Evolutionary conservation across 306 rosid genomes (phyloP).

Genomic region (Rubus idaeus): DNA sequence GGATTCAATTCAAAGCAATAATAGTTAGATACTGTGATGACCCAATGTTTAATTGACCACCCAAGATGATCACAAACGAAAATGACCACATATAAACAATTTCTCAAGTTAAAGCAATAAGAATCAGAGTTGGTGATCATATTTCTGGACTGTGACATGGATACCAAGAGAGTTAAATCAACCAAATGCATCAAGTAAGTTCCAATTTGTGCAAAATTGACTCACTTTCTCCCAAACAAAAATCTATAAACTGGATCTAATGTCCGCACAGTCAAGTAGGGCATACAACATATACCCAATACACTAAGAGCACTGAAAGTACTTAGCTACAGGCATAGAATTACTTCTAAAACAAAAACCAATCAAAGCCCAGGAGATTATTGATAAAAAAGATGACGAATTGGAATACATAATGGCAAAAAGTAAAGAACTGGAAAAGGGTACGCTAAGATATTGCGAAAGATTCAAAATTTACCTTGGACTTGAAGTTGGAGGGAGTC

Average conservation of each 20-base stretch:
- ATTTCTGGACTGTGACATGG: not conserved
- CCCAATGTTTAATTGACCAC: not conserved
- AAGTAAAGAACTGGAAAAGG: slow-evolving; percentile 15
- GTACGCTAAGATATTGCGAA: not conserved
- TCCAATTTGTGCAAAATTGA: not conserved
- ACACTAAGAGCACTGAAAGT: not conserved
- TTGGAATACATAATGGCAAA: not conserved
- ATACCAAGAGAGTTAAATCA: not conserved
- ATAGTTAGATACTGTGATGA: slow-evolving; percentile 13
- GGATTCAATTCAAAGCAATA: slow-evolving; percentile 5
- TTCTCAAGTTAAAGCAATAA: not conserved
- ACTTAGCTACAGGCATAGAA: too few relatives aligned
- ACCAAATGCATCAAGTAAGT: not conserved
- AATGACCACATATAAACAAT: not conserved
- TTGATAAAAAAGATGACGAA: slow-evolving; percentile 19
- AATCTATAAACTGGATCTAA: not conserved
- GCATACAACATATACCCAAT: not conserved
- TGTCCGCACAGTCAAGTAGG: not conserved
- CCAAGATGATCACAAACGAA: not conserved
- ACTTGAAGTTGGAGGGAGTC: slow-evolving; percentile 88
- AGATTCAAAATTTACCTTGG: slow-evolving; percentile 56
- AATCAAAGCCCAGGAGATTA: slow-evolving; percentile 26
- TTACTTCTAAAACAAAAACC: not conserved
- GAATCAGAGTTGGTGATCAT: slow-evolving; percentile 2
- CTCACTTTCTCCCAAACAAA: not conserved